Evolutionary conservation across 2,329 filamentous ascomycete genomes (phyloP).

Genomic region (Lanzia echinophila): DNA sequence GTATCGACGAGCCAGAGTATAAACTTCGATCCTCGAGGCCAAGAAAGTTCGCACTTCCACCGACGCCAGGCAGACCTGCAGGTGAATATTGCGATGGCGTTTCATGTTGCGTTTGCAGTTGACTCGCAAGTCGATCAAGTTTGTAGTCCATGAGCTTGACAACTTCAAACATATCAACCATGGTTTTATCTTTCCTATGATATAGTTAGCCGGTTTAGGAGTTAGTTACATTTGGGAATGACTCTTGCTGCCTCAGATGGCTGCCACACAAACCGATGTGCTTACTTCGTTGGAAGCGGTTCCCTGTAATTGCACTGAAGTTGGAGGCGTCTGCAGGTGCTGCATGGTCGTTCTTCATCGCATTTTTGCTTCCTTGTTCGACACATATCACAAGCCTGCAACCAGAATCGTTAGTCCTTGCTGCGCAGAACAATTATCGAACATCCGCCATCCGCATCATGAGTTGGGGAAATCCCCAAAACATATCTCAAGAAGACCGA

Average conservation of each 20-base stretch:
- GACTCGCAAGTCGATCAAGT: conserved; percentile 38
- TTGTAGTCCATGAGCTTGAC: conserved; percentile 49
- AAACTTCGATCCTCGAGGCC: conserved; percentile 19
- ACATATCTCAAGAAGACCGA: not conserved
- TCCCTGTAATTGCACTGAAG: conserved; percentile 55
- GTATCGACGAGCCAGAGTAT: conserved; percentile 17
- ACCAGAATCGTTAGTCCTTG: conserved; percentile 9
- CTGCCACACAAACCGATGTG: conserved; percentile 13
- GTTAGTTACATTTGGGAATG: conserved; percentile 1
- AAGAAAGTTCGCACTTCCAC: not conserved
- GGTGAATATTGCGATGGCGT: conserved; percentile 23
- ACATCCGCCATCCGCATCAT: not conserved
- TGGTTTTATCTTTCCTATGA: conserved; percentile 54
- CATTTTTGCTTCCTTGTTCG: conserved; percentile 57
- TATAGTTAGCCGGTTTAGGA: no score
- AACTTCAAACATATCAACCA: conserved; percentile 53
- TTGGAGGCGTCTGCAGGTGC: conserved; percentile 50
- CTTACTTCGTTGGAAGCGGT: conserved; percentile 56
- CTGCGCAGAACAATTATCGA: not conserved
- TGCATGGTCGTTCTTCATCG: conserved; percentile 55
- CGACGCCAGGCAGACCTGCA: conserved; percentile 21
- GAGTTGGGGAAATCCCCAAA: conserved; percentile 3
- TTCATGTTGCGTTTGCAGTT: conserved; percentile 11
- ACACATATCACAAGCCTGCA: conserved; percentile 52
- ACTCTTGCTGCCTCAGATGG: not conserved